Conservation (phyloP, 1,284 basidiomycete genomes). For the Coniophora puteana region DNA sequence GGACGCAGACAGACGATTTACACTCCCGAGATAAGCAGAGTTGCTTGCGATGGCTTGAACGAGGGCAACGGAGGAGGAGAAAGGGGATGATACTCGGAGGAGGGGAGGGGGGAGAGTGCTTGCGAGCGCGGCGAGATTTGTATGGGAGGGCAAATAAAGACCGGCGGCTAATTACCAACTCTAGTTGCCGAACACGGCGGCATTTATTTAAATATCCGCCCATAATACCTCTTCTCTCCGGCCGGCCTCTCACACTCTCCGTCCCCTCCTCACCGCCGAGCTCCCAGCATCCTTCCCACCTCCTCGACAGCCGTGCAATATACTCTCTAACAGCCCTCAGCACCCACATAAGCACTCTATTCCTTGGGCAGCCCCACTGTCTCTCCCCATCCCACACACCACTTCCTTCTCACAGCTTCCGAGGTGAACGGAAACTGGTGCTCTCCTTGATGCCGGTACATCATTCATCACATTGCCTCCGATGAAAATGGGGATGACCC, state of each 20-base stretch:
- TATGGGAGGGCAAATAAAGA: conserved; percentile 38
- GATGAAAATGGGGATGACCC: too few relatives aligned
- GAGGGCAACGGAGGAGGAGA: conserved; percentile 1
- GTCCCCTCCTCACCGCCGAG: background rate
- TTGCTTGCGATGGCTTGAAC: conserved; percentile 4
- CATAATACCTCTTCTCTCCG: too few relatives aligned
- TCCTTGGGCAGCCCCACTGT: background rate
- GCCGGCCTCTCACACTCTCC: too few relatives aligned
- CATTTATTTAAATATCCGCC: conserved; percentile 34
- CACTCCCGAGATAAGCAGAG: too few relatives aligned
- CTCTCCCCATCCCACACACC: too few relatives aligned
- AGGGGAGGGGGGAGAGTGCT: conserved; percentile 23
- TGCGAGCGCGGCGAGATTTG: conserved; percentile 30
- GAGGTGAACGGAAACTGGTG: conserved; percentile 3
- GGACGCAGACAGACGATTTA: too few relatives aligned
- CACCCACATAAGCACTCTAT: background rate
- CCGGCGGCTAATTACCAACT: conserved; percentile 32
- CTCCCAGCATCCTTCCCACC: too few relatives aligned
- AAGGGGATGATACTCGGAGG: conserved; percentile 3
- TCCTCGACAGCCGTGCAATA: too few relatives aligned
- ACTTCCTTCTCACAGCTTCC: conserved; percentile 4
- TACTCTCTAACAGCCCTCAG: too few relatives aligned
- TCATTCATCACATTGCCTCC: too few relatives aligned
- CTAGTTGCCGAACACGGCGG: conserved; percentile 34
- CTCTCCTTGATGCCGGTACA: too few relatives aligned